These are phyloP conservation scores for Vitis rupestris DNA, from an alignment of 164 flowering plant genomes.

Conservation along the genomic window DNA sequence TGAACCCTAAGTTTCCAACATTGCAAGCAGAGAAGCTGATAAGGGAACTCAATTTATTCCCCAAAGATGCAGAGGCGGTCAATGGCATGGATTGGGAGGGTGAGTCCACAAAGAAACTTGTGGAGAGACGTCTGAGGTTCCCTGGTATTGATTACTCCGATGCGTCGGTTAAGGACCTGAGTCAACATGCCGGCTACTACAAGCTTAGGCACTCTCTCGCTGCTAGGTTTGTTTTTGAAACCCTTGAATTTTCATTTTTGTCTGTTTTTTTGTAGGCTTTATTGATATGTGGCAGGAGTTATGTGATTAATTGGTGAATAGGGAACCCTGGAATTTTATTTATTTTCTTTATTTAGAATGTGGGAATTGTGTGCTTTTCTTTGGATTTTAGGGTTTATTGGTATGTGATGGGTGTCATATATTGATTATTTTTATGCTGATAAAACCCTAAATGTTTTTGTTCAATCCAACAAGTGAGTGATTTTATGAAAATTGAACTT, in stretches of 20 bases:
- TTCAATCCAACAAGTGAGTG: too few relatives aligned
- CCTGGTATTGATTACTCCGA: constrained; percentile 11
- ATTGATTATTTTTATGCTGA: too few relatives aligned
- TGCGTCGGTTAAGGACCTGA: constrained; percentile 32
- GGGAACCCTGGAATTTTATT: too few relatives aligned
- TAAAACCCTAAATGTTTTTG: too few relatives aligned
- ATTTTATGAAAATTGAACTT: too few relatives aligned
- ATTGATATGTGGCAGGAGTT: too few relatives aligned
- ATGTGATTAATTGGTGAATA: too few relatives aligned
- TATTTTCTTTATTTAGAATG: too few relatives aligned
- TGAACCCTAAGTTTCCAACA: constrained; percentile 17
- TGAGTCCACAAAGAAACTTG: constrained; percentile 17
- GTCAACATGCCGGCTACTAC: constrained; percentile 54
- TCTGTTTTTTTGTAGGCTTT: too few relatives aligned
- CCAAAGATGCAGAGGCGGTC: constrained; percentile 24
- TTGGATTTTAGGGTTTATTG: too few relatives aligned
- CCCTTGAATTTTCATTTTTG: background rate
- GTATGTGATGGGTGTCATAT: too few relatives aligned
- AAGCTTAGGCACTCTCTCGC: constrained; percentile 32
- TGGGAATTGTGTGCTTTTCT: too few relatives aligned
- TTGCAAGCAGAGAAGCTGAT: constrained; percentile 43
- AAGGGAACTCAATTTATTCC: constrained; percentile 47
- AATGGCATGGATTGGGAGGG: background rate
- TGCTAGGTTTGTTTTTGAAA: constrained; percentile 32
- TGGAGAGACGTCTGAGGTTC: constrained; percentile 34